Evolutionary conservation across 345 rosid genomes (phyloP).

Genomic region (Carallia brachiata): DNA sequence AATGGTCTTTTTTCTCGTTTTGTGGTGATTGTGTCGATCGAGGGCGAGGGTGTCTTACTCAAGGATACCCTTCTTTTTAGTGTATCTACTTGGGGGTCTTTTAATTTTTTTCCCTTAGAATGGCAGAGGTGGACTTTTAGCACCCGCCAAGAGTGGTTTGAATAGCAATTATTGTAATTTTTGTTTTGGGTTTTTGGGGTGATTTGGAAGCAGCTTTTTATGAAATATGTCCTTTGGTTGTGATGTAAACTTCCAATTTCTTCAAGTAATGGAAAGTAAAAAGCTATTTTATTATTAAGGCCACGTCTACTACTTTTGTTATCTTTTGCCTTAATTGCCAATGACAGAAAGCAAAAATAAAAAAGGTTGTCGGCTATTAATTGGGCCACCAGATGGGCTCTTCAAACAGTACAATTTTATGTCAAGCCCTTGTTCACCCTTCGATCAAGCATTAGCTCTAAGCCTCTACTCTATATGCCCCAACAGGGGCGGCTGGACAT

Average conservation of each 20-base stretch:
- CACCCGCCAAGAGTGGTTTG: slow-evolving; percentile 40
- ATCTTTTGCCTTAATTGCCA: too few relatives aligned
- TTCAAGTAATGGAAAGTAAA: slow-evolving; percentile 2
- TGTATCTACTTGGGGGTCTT: slow-evolving; percentile 5
- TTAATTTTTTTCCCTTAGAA: slow-evolving; percentile 13
- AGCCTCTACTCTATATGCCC: too few relatives aligned
- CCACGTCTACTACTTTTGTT: too few relatives aligned
- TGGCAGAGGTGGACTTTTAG: slow-evolving; percentile 52
- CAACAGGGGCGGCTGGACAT: too few relatives aligned
- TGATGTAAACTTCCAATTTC: slow-evolving; percentile 20
- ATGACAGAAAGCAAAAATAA: too few relatives aligned
- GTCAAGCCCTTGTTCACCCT: too few relatives aligned
- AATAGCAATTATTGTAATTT: not conserved
- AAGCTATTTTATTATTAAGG: too few relatives aligned
- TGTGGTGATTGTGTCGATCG: slow-evolving; percentile 9
- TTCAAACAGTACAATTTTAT: too few relatives aligned
- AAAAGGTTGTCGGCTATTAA: too few relatives aligned
- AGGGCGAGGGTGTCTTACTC: slow-evolving; percentile 1
- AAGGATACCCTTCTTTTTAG: not conserved
- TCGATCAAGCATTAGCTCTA: too few relatives aligned
- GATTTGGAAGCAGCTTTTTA: slow-evolving; percentile 1
- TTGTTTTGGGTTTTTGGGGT: not conserved
- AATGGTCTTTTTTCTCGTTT: slow-evolving; percentile 29
- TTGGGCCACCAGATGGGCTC: too few relatives aligned
- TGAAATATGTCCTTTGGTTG: slow-evolving; percentile 1